phyloP scores from a whole-genome alignment of 495 filamentous ascomycete species.

The Penicillium nucicola region DNA sequence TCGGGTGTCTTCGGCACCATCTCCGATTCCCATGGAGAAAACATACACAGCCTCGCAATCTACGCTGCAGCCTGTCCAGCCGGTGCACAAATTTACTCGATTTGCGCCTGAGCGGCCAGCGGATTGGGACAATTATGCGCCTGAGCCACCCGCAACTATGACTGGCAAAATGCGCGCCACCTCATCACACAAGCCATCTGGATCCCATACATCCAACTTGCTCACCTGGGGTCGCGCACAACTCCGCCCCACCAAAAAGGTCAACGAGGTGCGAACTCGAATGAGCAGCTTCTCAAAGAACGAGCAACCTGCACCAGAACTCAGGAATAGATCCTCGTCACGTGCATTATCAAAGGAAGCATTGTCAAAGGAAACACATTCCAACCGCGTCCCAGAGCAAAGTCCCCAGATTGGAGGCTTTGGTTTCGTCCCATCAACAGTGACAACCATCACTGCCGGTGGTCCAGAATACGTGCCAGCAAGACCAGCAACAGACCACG shows the following conservation, averaged over 20 bases:
- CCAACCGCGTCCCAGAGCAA: slow-evolving; percentile 2
- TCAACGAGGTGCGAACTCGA: slow-evolving; percentile 26
- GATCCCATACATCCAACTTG: slow-evolving; percentile 22
- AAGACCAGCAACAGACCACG: slow-evolving; percentile 12
- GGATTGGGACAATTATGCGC: slow-evolving; percentile 49
- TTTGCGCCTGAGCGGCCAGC: slow-evolving; percentile 21
- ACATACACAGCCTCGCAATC: neutral
- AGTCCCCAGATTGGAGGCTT: slow-evolving; percentile 7
- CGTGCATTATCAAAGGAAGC: slow-evolving; percentile 14
- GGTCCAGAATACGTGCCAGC: slow-evolving; percentile 9
- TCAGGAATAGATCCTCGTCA: slow-evolving; percentile 23
- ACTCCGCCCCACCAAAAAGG: slow-evolving; percentile 27
- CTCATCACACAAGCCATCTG: slow-evolving; percentile 20
- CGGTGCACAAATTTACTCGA: slow-evolving; percentile 1
- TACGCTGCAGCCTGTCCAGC: slow-evolving; percentile 1
- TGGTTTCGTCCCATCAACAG: slow-evolving; percentile 26
- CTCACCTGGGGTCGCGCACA: slow-evolving; percentile 34
- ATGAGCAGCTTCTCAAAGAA: slow-evolving; percentile 22
- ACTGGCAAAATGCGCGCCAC: slow-evolving; percentile 27
- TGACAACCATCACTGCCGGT: slow-evolving; percentile 41
- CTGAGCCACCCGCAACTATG: slow-evolving; percentile 40
- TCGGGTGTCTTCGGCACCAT: slow-evolving; percentile 6
- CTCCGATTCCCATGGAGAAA: neutral
- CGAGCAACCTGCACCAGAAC: slow-evolving; percentile 15
- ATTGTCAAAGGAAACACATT: slow-evolving; percentile 12